Conservation (phyloP, 2,329 filamentous ascomycete genomes). For the Penicillium janthinellum region DNA sequence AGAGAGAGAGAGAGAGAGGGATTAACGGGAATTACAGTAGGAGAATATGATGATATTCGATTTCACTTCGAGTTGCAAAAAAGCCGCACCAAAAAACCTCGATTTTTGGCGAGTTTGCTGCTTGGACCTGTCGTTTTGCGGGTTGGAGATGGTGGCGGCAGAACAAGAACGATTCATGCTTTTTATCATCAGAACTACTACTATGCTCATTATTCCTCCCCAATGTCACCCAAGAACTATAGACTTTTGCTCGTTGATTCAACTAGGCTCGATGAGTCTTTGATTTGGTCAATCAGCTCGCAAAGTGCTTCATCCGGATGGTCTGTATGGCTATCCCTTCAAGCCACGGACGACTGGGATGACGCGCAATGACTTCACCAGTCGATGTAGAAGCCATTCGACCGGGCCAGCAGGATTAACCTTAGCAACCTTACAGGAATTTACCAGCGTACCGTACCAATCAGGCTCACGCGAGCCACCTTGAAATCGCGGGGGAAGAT, state of each 20-base stretch:
- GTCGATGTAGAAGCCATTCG: background rate
- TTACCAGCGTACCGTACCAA: background rate
- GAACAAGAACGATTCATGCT: background rate
- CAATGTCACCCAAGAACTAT: background rate
- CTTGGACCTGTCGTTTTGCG: background rate
- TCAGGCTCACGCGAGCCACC: background rate
- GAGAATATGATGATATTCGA: no score
- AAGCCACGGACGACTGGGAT: slow-evolving; percentile 17
- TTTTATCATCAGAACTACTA: background rate
- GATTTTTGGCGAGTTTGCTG: background rate
- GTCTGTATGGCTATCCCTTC: background rate
- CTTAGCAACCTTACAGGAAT: background rate
- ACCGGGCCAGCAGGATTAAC: background rate
- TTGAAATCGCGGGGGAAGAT: slow-evolving; percentile 2
- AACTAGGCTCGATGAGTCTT: slow-evolving; percentile 3
- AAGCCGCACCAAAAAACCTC: background rate
- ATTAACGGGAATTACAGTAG: background rate
- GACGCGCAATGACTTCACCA: slow-evolving; percentile 30
- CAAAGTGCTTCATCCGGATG: background rate
- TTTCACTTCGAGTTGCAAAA: background rate
- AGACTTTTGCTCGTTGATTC: background rate
- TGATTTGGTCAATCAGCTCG: background rate
- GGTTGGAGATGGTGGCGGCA: background rate
- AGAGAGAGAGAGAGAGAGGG: background rate
- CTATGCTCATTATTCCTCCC: background rate